Base-by-base conservation (phyloP, 2,329 filamentous ascomycete genomes). In the Colletotrichum tamarilloi region DNA sequence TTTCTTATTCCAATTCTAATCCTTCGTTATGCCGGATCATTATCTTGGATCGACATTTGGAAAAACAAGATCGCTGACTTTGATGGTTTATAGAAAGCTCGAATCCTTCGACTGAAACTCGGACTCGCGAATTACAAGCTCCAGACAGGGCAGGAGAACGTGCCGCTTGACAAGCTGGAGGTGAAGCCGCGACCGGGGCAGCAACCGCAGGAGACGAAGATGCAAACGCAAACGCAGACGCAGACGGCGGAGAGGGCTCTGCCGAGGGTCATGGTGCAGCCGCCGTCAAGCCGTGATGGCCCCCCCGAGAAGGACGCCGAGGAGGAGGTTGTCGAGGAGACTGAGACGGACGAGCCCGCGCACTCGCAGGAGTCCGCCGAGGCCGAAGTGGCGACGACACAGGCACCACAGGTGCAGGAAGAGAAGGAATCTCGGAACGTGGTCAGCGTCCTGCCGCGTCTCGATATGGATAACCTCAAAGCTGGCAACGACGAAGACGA, bases 111-210 rank as follows among this genome's bases (percentile, higher is more conserved):
- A 64, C 87, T 94, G 11, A 89, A 93, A n/a, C 88, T 95, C 19
- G 87, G 89, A 32, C 88, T 95, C 24, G 93, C 92, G 16, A 89
- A 89, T 78, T 95, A 95, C 85, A 95, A 95, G 82, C 86, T 95
- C 76, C 88, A 88, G 70, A 95, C 93, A 2, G 91, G 93, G 73
- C 93, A 95, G 81, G 88, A 91, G 67, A 84, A 89, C 70, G 86
- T 93, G 32, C 91, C 92, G 1, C 87, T 94, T 74, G 86, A 91
- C 68, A 83, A 89, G 58, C 85, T 95, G 24, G 84, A 91, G 77
- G 79, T 84, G 62, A 81, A 82, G 35, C 81, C 80, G 24, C 26
- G 82, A 9, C 75, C 76, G 22, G 73, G 65, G 4, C 62, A 62
- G 59, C 56, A 6, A 74, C 76, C 59, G 28, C 32, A 73, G 24